Conservation (phyloP, 2,329 filamentous ascomycete genomes). For the Elsinoe batatas region DNA sequence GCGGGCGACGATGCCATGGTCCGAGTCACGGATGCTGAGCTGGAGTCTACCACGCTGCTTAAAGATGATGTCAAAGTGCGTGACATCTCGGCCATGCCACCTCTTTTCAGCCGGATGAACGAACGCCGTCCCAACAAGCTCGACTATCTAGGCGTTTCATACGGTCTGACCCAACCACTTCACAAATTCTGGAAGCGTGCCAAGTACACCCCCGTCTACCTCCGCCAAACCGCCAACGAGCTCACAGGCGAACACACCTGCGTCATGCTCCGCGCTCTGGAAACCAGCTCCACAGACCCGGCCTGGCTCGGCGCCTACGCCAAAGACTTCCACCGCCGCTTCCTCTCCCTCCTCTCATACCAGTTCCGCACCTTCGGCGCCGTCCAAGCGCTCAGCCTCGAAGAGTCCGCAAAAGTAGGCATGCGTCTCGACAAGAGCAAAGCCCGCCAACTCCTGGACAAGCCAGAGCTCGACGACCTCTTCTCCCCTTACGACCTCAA, state of each 20-base stretch:
- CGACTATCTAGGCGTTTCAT: conserved; percentile 93
- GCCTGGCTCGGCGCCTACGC: conserved; percentile 87
- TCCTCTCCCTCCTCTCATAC: conserved; percentile 80
- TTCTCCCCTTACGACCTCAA: conserved; percentile 92
- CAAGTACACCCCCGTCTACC: conserved; percentile 78
- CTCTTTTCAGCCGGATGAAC: conserved; percentile 77
- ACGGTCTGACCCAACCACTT: conserved; percentile 74
- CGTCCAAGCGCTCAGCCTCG: conserved; percentile 71
- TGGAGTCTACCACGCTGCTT: conserved; percentile 64
- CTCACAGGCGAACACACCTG: conserved; percentile 95
- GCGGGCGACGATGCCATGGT: conserved; percentile 49
- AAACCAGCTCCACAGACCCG: conserved; percentile 51
- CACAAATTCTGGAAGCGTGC: conserved; percentile 97
- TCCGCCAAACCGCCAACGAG: conserved; percentile 91
- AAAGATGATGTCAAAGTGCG: conserved; percentile 83
- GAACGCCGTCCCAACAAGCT: conserved; percentile 71
- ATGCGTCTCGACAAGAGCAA: conserved; percentile 48
- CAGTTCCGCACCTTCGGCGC: conserved; percentile 79
- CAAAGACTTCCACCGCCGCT: conserved; percentile 89
- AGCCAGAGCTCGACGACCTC: conserved; percentile 62
- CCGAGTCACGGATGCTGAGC: conserved; percentile 71
- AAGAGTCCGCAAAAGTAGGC: conserved; percentile 70
- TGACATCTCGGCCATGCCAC: conserved; percentile 85
- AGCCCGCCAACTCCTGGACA: conserved; percentile 51
- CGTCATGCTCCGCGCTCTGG: conserved; percentile 83